These are phyloP conservation scores for Cladosporium sp. DNA, from an alignment of 2,329 filamentous ascomycete genomes.

Conservation along the genomic window DNA sequence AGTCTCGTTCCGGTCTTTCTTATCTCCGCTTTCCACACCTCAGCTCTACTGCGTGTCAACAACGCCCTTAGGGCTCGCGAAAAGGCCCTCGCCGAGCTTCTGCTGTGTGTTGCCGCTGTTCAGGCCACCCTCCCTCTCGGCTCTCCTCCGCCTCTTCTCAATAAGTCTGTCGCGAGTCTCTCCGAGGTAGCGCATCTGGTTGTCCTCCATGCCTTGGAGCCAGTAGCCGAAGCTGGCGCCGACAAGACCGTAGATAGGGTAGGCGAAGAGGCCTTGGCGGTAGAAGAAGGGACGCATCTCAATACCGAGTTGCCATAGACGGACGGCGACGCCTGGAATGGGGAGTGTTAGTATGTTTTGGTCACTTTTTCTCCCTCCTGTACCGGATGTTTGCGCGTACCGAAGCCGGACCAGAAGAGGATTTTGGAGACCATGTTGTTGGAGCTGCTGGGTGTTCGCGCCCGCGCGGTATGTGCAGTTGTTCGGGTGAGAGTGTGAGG, in stretches of 20 bases:
- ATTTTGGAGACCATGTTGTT: conserved; percentile 52
- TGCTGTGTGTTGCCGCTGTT: conserved; percentile 28
- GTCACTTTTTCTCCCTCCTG: not conserved
- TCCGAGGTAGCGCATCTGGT: conserved; percentile 70
- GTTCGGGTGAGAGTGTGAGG: not conserved
- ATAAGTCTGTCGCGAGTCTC: conserved; percentile 77
- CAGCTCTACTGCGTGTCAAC: conserved; percentile 10
- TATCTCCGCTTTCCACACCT: not conserved
- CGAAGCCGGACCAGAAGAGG: conserved; percentile 87
- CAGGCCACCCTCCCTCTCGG: conserved; percentile 54
- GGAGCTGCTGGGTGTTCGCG: conserved; percentile 8
- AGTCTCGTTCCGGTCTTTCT: not conserved
- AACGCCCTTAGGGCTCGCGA: conserved; percentile 20
- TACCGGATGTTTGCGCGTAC: conserved; percentile 46
- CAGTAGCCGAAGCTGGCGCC: conserved; percentile 96
- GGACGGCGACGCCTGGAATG: conserved; percentile 74
- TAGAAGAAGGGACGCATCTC: conserved; percentile 96
- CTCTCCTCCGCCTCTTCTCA: conserved; percentile 82
- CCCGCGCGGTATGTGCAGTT: conserved; percentile 10
- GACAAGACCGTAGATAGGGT: conserved; percentile 80
- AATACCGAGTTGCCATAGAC: conserved; percentile 95
- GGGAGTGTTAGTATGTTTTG: conserved; percentile 11
- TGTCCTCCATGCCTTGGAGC: conserved; percentile 83
- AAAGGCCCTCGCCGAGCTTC: conserved; percentile 30
- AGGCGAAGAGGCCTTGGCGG: conserved; percentile 79